A percentile compares a stretch with the other conserved stretches of the same genome.
Evolutionary conservation across 1,284 basidiomycete genomes (phyloP).

Genomic region (Fomitopsis pinicola): DNA sequence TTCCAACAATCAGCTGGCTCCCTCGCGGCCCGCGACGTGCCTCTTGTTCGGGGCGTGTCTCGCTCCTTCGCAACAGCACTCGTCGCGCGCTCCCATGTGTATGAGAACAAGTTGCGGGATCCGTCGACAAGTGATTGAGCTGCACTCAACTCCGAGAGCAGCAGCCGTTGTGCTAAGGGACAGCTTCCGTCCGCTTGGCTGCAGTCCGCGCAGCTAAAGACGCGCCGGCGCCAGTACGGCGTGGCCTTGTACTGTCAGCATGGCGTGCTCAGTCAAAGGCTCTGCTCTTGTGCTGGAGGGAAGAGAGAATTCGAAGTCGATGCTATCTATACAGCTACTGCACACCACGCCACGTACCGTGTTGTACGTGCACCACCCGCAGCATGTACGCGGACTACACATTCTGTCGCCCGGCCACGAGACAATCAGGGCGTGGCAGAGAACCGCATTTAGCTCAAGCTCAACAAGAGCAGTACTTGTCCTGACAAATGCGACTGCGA

Average conservation of each 20-base stretch:
- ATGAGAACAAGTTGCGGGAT: conserved; percentile 1
- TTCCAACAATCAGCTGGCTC: not conserved
- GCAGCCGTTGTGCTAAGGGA: not conserved
- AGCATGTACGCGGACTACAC: not conserved
- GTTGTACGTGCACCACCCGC: not conserved
- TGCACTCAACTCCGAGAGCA: not conserved
- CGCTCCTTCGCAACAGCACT: not conserved
- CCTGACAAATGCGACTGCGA: not conserved
- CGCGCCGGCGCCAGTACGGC: not conserved
- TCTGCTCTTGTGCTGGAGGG: conserved; percentile 3
- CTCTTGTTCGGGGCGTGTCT: conserved; percentile 1
- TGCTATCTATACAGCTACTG: not conserved
- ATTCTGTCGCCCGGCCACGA: not conserved
- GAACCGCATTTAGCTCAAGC: not conserved
- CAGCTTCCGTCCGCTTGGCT: not conserved
- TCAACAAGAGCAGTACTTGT: not conserved
- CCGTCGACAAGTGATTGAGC: not conserved
- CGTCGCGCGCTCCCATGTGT: not conserved
- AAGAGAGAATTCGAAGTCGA: not conserved
- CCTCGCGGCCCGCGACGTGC: not conserved
- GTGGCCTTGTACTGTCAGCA: not conserved
- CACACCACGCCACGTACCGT: not conserved
- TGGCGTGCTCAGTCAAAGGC: not conserved
- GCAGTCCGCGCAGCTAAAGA: not conserved
- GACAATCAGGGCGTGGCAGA: not conserved